A percentile compares a stretch with the other conserved stretches of the same genome.
Evolutionary conservation across 495 filamentous ascomycete species (phyloP).

Genomic region (Xylaria sp.): DNA sequence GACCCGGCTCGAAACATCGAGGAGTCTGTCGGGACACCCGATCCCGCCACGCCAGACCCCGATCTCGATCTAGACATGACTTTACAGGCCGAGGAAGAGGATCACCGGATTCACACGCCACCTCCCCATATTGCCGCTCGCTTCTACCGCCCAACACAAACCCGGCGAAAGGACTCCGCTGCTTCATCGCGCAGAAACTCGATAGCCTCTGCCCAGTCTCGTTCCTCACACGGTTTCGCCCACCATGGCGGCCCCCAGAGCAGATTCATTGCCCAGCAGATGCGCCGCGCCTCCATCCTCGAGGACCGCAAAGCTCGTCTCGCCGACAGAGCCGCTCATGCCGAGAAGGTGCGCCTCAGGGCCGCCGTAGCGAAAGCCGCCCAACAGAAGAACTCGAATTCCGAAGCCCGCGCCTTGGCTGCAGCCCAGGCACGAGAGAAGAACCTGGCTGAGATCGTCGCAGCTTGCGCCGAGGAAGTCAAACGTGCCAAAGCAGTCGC

Average conservation of each 20-base stretch:
- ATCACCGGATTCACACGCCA: slow-evolving; percentile 62
- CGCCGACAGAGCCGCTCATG: slow-evolving; percentile 91
- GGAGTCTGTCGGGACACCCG: slow-evolving; percentile 49
- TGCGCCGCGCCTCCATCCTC: slow-evolving; percentile 88
- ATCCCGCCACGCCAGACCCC: slow-evolving; percentile 42
- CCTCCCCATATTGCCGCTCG: slow-evolving; percentile 87
- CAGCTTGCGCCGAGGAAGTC: slow-evolving; percentile 93
- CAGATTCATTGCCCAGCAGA: slow-evolving; percentile 85
- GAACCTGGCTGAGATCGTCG: slow-evolving; percentile 90
- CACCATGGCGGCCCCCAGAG: slow-evolving; percentile 72
- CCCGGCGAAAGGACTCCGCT: slow-evolving; percentile 79
- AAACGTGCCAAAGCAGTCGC: slow-evolving; percentile 91
- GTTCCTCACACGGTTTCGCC: slow-evolving; percentile 63
- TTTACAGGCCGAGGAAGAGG: slow-evolving; percentile 47
- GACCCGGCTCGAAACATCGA: slow-evolving; percentile 54
- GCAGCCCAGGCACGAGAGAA: slow-evolving; percentile 90
- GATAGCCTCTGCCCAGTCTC: slow-evolving; percentile 83
- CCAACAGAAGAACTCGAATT: slow-evolving; percentile 63
- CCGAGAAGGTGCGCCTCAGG: slow-evolving; percentile 92
- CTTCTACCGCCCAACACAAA: slow-evolving; percentile 75
- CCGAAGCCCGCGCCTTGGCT: slow-evolving; percentile 86
- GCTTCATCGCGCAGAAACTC: slow-evolving; percentile 90
- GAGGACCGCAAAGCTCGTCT: slow-evolving; percentile 92
- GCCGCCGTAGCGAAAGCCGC: slow-evolving; percentile 85
- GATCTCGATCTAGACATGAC: slow-evolving; percentile 45